phyloP scores from a whole-genome alignment of 2,329 filamentous ascomycete genomes.

The Colletotrichum tabaci region DNA sequence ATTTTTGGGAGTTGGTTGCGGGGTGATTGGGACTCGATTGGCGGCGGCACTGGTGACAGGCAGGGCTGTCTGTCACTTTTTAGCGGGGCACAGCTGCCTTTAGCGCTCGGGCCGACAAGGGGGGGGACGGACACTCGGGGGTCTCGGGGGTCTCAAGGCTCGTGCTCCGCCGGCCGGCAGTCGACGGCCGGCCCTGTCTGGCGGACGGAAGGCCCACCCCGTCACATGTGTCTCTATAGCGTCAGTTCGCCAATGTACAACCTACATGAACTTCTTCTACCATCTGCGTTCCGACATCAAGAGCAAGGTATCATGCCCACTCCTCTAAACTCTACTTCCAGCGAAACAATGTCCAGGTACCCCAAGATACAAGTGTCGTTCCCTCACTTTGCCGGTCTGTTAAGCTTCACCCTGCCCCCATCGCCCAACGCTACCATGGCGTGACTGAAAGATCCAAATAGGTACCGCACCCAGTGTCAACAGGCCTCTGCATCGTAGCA shows the following conservation, averaged over 20 bases:
- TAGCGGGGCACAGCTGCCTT: slow-evolving; percentile 7
- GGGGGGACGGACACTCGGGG: background rate
- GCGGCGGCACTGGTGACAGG: background rate
- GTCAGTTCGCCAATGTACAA: background rate
- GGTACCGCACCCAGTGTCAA: too few relatives aligned
- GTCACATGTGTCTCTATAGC: background rate
- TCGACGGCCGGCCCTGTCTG: background rate
- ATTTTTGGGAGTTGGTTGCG: slow-evolving; percentile 31
- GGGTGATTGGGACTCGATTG: slow-evolving; percentile 25
- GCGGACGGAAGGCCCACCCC: background rate
- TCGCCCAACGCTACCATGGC: too few relatives aligned
- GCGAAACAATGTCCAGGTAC: too few relatives aligned
- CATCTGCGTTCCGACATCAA: slow-evolving; percentile 67
- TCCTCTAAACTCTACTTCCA: too few relatives aligned
- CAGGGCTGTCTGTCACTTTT: background rate
- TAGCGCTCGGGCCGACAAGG: slow-evolving; percentile 4
- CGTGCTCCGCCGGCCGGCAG: background rate
- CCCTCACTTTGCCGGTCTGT: too few relatives aligned
- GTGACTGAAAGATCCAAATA: too few relatives aligned
- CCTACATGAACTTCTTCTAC: background rate
- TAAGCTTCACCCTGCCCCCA: too few relatives aligned
- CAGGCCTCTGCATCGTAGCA: too few relatives aligned
- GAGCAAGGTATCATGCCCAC: too few relatives aligned
- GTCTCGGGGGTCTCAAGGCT: background rate
- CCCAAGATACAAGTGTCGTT: too few relatives aligned